A percentile compares a stretch with the other conserved stretches of the same genome.
Evolutionary conservation across 306 rosid genomes (phyloP).

Genomic region (Quercus cerris): DNA sequence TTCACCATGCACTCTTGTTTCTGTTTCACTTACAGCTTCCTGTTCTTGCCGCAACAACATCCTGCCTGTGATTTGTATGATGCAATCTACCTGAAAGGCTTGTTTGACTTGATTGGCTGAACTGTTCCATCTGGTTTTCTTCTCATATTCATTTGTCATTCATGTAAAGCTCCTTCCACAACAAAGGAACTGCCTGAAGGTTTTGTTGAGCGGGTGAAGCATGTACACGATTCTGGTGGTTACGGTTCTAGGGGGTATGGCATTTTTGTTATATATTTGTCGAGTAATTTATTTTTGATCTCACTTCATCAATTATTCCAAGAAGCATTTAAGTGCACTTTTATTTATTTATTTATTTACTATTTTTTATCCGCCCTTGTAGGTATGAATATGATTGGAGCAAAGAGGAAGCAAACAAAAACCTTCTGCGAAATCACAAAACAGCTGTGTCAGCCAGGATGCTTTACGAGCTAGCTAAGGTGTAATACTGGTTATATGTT

Average conservation of each 20-base stretch:
- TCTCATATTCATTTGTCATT: slow-evolving; percentile 19
- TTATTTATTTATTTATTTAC: not conserved
- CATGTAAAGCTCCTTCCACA: slow-evolving; percentile 66
- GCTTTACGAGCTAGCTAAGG: slow-evolving; percentile 86
- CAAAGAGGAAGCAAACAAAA: slow-evolving; percentile 88
- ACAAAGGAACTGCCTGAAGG: slow-evolving; percentile 81
- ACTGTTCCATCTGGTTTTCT: slow-evolving; percentile 19
- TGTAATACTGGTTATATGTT: not conserved
- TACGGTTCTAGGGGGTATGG: slow-evolving; percentile 82
- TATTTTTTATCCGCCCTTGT: slow-evolving; percentile 12
- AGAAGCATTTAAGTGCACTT: slow-evolving; percentile 11
- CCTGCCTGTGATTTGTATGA: slow-evolving; percentile 96
- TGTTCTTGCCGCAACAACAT: slow-evolving; percentile 98
- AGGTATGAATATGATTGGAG: slow-evolving; percentile 87
- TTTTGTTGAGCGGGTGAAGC: slow-evolving; percentile 89
- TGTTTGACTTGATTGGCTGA: slow-evolving; percentile 6
- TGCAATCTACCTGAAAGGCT: slow-evolving; percentile 76
- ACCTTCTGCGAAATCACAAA: slow-evolving; percentile 84
- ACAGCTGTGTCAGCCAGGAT: slow-evolving; percentile 90
- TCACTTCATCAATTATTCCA: not conserved
- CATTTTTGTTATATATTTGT: slow-evolving; percentile 4
- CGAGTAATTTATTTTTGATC: not conserved
- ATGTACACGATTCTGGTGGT: slow-evolving; percentile 79
- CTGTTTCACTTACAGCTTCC: slow-evolving; percentile 56
- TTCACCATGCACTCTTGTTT: not conserved